Percentiles rank a stretch among this genome's conserved stretches.
Conservation (phyloP, 129 eudicot species). For the Silybum marianum region DNA sequence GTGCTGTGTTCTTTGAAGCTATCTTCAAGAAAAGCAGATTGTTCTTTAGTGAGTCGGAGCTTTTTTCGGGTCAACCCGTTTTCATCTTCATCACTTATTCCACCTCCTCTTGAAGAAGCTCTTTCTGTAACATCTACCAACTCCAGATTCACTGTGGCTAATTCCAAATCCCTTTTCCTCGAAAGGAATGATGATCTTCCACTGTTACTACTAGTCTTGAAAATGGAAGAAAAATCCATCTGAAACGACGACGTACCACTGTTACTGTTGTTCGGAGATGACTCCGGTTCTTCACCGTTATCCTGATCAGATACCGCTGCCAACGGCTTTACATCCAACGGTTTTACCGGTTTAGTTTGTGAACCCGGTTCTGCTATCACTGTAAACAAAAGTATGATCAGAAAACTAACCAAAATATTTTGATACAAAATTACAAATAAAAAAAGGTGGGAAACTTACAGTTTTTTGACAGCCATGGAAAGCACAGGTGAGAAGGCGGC, state of each 20-base stretch:
- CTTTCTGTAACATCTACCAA: constrained; percentile 25
- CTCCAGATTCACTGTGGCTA: constrained; percentile 23
- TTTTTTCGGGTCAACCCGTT: constrained; percentile 59
- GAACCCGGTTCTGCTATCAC: constrained; percentile 47
- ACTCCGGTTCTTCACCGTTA: constrained; percentile 50
- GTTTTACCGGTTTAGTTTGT: constrained; percentile 28
- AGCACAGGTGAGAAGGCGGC: constrained; percentile 39
- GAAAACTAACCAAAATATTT: background rate
- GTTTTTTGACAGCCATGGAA: constrained; percentile 76
- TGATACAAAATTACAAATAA: too few relatives aligned
- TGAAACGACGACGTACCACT: constrained; percentile 54
- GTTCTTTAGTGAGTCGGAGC: constrained; percentile 77
- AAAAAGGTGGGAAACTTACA: constrained; percentile 33
- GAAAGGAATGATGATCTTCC: constrained; percentile 22
- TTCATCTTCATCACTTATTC: constrained; percentile 55
- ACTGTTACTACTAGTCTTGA: constrained; percentile 26
- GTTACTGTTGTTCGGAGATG: constrained; percentile 70
- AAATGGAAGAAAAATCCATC: constrained; percentile 60
- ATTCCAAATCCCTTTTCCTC: constrained; percentile 31
- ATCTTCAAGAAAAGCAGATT: constrained; percentile 86
- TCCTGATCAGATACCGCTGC: constrained; percentile 44
- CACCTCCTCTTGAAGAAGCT: constrained; percentile 40
- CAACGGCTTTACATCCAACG: constrained; percentile 7
- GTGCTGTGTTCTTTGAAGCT: constrained; percentile 86
- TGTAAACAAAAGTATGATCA: constrained; percentile 7